Base-by-base conservation (phyloP, 352 stramenopile genomes). In the Phytophthora europaea region DNA sequence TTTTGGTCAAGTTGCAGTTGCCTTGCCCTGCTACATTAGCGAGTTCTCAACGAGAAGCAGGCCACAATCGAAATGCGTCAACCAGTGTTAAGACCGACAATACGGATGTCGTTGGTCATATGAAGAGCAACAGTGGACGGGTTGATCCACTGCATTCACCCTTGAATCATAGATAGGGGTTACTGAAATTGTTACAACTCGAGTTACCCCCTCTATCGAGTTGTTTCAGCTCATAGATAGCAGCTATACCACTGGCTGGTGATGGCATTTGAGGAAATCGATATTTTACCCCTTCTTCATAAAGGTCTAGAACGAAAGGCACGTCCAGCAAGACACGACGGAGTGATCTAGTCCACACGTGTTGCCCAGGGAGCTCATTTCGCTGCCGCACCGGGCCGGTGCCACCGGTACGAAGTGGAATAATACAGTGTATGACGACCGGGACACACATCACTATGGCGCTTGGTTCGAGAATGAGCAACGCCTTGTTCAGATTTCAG, bases 401-500 rank as follows among this genome's bases (percentile, higher is more conserved):
- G 34, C 12, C 43, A 63, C 53, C 47, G 22, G 31, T 13, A 65
- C 33, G 55, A 60, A 66, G 33, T 23, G 65, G 33, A 36, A 43
- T 43, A 38, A 58, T 59, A 18, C 20, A 45, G 26, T 43, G 45
- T 34, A 43, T 61, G 36, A 26, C 54, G 64, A 71, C 23, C 15
- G 18, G 38, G 43, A 18, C 26, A 16, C 55, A 26, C 64, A 43
- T 52, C 64, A 43, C 45, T 13, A 53, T 48, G 55, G 40, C 65
- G 45, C 43, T 66, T 65, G 16, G 64, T 34, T 26, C 7, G 8
- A 10, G 15, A 70, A 43, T 59, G 55, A 71, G 43, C 64, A 71
- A 71, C 55, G 50, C 20, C 26, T 20, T 47, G 38, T 31, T 31
- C 26, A 31, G 26, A 4, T 31, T 31, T 4, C 26, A 31, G 26